Base-by-base conservation (phyloP, 1,139 yeast species). In the Spencermartinsiella ligniputridi region DNA sequence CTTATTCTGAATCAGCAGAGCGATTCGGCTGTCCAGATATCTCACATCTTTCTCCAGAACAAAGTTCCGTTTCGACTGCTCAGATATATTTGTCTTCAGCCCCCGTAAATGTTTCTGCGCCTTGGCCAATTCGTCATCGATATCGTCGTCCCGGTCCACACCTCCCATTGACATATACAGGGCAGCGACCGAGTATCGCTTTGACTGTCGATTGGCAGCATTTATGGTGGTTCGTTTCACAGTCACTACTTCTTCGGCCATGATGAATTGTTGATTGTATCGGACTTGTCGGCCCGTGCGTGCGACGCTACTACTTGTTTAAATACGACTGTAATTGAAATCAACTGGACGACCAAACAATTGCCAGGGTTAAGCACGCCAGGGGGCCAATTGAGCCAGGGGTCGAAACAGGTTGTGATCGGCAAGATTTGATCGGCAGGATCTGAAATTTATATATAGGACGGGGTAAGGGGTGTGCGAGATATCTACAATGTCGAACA, bases 31-130 rank as follows among this genome's bases (percentile, higher is more conserved):
- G 50, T 68, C 72, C 35, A 68, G 57, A 46, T 65, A 68, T 35
- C 71, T 58, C 35, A 68, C 71, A 45, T 68, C 72, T 49, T 65
- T 62, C 48, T 69, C 73, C 40, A 67, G 56, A 39, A 66, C 53
- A 45, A 67, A 69, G 51, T 69, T 69, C 45, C 59, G 57, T 50
- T 67, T 68, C 30, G 66, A 58, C 51, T 64, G 69, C 40, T 64
- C 67, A 8, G 69, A 62, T 35, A 68, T 68, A 43, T 57, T 55
- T 2, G 63, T 52, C 48, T 69, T 69, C 27, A 68, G 60, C 30
- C 55, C 60, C 18, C 68, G 55, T 34, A 66, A 54, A 37, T 60
- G 63, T 39, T 57, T 54, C 52, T 67, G 71, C 4, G 69, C 63
- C 45, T 56, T 55, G n/a, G 69, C 61, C 22, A 67, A 60, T 41